Base-by-base conservation (phyloP, 371 early-diverging fungal species). In the Quaeritorhiza haematococci region DNA sequence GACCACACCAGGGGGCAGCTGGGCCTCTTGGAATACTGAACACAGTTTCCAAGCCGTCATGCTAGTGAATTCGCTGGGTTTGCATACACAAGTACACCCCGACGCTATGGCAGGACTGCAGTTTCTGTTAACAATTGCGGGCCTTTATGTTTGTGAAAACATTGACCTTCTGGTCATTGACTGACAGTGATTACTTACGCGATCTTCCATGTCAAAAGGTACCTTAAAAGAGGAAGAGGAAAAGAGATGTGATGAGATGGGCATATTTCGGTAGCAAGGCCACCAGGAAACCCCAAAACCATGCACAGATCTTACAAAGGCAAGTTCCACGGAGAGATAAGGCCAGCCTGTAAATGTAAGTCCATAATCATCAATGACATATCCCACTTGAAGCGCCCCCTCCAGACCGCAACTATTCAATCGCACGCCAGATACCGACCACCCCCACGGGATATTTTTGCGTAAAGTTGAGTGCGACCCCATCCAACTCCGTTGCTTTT, bases 161-260 rank as follows among this genome's bases (percentile, higher is more conserved):
- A 60, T 55, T 46, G 15, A 17, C 21, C 4, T 8, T n/a, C 33
- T 27, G 32, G 33, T n/a, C 24, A 27, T 46, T n/a, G n/a, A 28
- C 26, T 2, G 19, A 10, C 45, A n/a, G 38, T 21, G 21, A 15
- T 17, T 6, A 68, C 51, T 47, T 55, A 75, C 70, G 90, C 90
- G 46, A 90, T 80, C 69, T 90, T 90, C 85, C 87, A 85, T 5
- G 86, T 85, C 30, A 89, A 65, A 42, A 88, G 68, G 57, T 85
- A 87, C 52, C 87, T 51, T 1, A 89, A 87, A 5, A 69, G 54
- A n/a, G n/a, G n/a, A n/a, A n/a, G n/a, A n/a, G n/a, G n/a, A n/a
- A n/a, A n/a, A n/a, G n/a, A n/a, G n/a, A n/a, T n/a, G n/a, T n/a
- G n/a, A n/a, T n/a, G n/a, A n/a, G n/a, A n/a, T n/a, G n/a, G n/a